These are phyloP conservation scores for Syzygium oleosum DNA, from an alignment of 345 rosid genomes.

Conservation along the genomic window DNA sequence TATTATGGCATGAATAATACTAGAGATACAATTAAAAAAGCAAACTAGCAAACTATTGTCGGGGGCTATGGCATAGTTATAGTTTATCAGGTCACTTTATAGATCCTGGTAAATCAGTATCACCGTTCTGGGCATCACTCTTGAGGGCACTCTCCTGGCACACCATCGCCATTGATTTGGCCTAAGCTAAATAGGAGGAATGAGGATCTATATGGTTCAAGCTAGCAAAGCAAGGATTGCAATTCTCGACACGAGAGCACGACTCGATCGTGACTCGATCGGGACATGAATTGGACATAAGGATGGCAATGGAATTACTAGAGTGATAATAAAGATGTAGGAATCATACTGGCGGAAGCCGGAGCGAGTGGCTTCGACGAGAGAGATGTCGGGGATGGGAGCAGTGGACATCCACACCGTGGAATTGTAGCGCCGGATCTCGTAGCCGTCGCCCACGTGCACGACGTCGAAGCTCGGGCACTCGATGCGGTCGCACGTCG, in stretches of 20 bases:
- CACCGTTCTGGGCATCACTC: neutral
- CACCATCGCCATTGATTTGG: neutral
- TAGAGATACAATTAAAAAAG: neutral
- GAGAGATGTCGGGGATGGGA: constrained; percentile 66
- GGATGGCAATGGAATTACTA: neutral
- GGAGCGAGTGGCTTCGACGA: constrained; percentile 56
- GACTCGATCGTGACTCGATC: neutral
- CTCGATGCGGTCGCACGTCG: constrained; percentile 68
- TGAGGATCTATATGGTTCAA: neutral
- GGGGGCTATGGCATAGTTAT: neutral
- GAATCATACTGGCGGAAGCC: constrained; percentile 55
- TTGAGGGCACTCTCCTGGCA: neutral
- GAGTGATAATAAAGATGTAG: neutral
- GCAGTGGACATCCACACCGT: constrained; percentile 64
- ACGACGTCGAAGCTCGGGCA: constrained; percentile 57
- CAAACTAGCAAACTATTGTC: neutral
- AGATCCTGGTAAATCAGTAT: neutral
- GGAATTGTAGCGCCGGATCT: constrained; percentile 56
- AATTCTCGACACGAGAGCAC: neutral
- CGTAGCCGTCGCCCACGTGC: constrained; percentile 47
- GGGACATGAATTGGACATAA: neutral
- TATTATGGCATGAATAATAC: neutral
- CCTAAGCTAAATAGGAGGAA: neutral
- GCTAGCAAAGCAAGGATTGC: neutral
- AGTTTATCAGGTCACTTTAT: neutral